phyloP scores from a whole-genome alignment of 2,329 filamentous ascomycete genomes.

The Fusarium tuaranense region DNA sequence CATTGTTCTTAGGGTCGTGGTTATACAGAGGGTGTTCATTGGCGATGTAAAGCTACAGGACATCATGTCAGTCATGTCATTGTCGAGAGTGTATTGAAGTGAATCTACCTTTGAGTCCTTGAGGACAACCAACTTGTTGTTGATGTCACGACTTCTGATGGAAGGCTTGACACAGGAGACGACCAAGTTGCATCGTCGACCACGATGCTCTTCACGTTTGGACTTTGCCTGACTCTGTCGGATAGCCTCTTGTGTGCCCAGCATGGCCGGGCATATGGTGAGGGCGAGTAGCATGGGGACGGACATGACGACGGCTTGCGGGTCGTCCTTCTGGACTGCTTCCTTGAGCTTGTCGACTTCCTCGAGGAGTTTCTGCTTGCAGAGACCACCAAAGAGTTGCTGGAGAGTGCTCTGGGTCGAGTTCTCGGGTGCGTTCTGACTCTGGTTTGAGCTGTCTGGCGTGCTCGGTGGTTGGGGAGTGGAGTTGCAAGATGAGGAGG shows the following conservation, averaged over 20 bases:
- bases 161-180: slow-evolving; percentile 61
- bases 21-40: slow-evolving; percentile 44
- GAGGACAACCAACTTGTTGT: slow-evolving; percentile 59
- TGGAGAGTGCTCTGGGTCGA: slow-evolving; percentile 33
- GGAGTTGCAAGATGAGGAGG: slow-evolving; percentile 29
- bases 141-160: slow-evolving; percentile 55
- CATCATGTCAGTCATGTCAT: not conserved
- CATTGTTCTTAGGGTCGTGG: slow-evolving; percentile 50
- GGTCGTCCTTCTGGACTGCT: slow-evolving; percentile 42
- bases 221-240: slow-evolving; percentile 59
- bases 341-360: slow-evolving; percentile 45
- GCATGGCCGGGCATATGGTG: slow-evolving; percentile 52
- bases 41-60: slow-evolving; percentile 44
- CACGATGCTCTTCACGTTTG: slow-evolving; percentile 60
- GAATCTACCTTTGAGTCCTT: slow-evolving; percentile 54
- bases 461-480: slow-evolving; percentile 1
- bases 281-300: slow-evolving; percentile 46
- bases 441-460: not conserved
- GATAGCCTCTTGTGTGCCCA: slow-evolving; percentile 60
- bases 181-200: slow-evolving; percentile 60
- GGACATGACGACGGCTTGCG: slow-evolving; percentile 44
- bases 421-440: slow-evolving; percentile 23
- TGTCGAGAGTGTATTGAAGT: not conserved
- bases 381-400: slow-evolving; percentile 38
- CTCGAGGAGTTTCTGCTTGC: slow-evolving; percentile 41